Conservation (phyloP, 2,329 filamentous ascomycete species). For the Aureobasidium sp. region DNA sequence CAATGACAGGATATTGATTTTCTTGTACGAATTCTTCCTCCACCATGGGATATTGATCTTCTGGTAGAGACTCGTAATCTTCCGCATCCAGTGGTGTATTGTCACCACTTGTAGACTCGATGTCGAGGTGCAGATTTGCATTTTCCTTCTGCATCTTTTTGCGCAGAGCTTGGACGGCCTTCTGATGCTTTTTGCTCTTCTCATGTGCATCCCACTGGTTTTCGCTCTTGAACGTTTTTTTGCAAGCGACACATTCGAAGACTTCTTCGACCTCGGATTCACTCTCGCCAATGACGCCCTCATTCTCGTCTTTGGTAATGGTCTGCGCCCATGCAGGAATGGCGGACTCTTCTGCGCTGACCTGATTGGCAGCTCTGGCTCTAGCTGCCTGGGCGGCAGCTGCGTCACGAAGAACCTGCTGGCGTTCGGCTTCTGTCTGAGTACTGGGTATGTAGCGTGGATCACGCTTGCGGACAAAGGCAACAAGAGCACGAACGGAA, state of each 20-base stretch:
- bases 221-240: conserved; percentile 75
- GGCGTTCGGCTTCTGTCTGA: conserved; percentile 72
- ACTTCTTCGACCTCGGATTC: conserved; percentile 42
- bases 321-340: conserved; percentile 70
- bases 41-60: conserved; percentile 3
- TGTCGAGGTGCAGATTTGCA: conserved; percentile 46
- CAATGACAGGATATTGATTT: conserved; percentile 1
- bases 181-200: conserved; percentile 92
- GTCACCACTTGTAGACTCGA: conserved; percentile 28
- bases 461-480: conserved; percentile 86
- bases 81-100: conserved; percentile 28
- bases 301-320: conserved; percentile 47
- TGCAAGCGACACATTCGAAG: conserved; percentile 57
- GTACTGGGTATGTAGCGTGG: conserved; percentile 72
- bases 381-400: conserved; percentile 78
- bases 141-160: conserved; percentile 80
- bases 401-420: conserved; percentile 68
- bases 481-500: conserved; percentile 75
- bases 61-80: conserved; percentile 21
- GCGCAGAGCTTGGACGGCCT: conserved; percentile 72
- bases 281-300: conserved; percentile 45
- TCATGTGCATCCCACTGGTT: conserved; percentile 88
- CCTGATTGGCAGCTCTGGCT: conserved; percentile 72
- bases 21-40: conserved; percentile 21
- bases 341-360: conserved; percentile 56